Base-by-base conservation (phyloP, 345 rosid species). In the Hypericum androsaemum region DNA sequence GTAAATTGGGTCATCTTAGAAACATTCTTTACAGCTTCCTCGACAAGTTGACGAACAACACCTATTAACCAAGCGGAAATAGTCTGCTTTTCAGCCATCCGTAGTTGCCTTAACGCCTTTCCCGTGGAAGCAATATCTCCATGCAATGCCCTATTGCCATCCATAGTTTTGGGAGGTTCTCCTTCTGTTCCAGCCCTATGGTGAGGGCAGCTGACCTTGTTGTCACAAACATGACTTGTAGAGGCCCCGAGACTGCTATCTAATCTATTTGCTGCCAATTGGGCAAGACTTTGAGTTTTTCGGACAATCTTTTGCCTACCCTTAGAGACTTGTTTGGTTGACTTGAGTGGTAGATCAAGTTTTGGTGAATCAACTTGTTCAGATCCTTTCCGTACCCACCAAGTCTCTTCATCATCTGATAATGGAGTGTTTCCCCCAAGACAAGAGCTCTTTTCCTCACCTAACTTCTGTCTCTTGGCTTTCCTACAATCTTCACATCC, bases 161-260 rank as follows among this genome's bases (percentile, higher is more conserved):
- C 95, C 57, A 50, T 62, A 59, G 74, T 52, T 64, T 77, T 80
- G 12, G 70, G 71, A 15, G 69, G 59, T 56, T 84, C 96, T 60
- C 79, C 84, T 57, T 90, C 95, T 52, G 47, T 47, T 56, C 74
- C 82, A 57, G 69, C 14, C 37, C 36, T 79, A 62, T 88, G 95
- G 65, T 85, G 94, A 66, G 90, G 86, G 12, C 72, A 68, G 72
- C 52, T 73, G 54, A 75, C 75, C 76, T 80, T 94, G 49, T 58
- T 86, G 61, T 86, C 92, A 75, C 92, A 83, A 35, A 85, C 75
- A 61, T 88, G 98, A 66, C 98, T 92, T 10, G 97, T 81, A 39
- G 98, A 88, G 54, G 95, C 94, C 47, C 97, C 98, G 71, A 80
- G 97, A 75, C 97, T 92, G 75, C 86, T 86, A 69, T 92, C 97